A percentile compares a stretch with the other conserved stretches of the same genome.
phyloP scores from a whole-genome alignment of 2,329 filamentous ascomycete genomes.

The Colletotrichum godetiae region DNA sequence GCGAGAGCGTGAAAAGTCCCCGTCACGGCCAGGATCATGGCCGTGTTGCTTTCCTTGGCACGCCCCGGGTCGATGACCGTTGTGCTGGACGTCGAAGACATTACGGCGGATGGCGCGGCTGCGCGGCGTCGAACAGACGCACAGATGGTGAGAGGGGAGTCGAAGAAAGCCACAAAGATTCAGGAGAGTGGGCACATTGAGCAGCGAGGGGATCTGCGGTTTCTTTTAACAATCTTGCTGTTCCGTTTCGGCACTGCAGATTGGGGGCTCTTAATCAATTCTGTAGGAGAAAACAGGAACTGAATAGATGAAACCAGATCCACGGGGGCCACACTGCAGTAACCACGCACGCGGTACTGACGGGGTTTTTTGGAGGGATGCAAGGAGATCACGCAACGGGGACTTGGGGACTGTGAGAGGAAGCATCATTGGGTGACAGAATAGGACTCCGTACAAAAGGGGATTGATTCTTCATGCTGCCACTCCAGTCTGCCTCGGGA shows the following conservation, averaged over 20 bases:
- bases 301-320: background rate
- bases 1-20: constrained; percentile 40
- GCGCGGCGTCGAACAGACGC: background rate
- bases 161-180: background rate
- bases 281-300: background rate
- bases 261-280: background rate
- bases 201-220: background rate
- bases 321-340: background rate
- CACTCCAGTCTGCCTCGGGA: background rate
- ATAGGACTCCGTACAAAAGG: background rate
- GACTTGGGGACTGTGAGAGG: background rate
- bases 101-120: background rate
- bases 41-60: constrained; percentile 42
- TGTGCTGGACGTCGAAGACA: constrained; percentile 3
- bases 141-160: background rate
- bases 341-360: too few relatives aligned
- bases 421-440: background rate
- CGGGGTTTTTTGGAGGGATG: background rate
- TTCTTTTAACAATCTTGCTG: constrained; percentile 18
- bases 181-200: background rate
- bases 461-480: background rate
- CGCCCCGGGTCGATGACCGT: constrained; percentile 33
- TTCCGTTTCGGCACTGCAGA: background rate
- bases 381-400: background rate
- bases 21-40: constrained; percentile 39